Evolutionary conservation across 352 stramenopile genomes (phyloP).

Genomic region (Globisporangium recalcitrans): DNA sequence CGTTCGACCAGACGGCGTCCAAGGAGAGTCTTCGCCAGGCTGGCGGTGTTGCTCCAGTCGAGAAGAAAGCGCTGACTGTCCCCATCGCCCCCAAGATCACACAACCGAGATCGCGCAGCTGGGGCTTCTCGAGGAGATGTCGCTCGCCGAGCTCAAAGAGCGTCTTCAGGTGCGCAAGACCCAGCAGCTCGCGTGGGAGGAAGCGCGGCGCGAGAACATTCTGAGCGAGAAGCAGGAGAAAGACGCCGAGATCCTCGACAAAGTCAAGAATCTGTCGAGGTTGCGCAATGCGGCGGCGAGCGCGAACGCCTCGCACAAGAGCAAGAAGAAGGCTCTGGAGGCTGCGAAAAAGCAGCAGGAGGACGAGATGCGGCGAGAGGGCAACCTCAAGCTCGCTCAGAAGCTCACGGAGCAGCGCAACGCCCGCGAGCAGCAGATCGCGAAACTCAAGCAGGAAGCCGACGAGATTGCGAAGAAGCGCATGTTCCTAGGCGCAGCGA

Average conservation of each 20-base stretch:
- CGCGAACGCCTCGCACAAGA: constrained; percentile 50
- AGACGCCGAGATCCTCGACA: constrained; percentile 58
- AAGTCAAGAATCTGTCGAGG: constrained; percentile 72
- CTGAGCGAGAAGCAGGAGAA: constrained; percentile 75
- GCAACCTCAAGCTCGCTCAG: constrained; percentile 69
- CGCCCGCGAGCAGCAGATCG: constrained; percentile 42
- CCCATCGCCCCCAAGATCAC: constrained; percentile 84
- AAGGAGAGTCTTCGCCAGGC: constrained; percentile 39
- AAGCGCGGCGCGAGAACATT: constrained; percentile 60
- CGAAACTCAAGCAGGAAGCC: constrained; percentile 46
- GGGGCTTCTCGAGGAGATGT: constrained; percentile 91
- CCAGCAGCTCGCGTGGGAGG: constrained; percentile 66
- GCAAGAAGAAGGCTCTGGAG: constrained; percentile 49
- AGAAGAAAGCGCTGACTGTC: constrained; percentile 58
- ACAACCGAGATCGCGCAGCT: constrained; percentile 83
- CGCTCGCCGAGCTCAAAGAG: constrained; percentile 77
- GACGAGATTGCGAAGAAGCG: constrained; percentile 69
- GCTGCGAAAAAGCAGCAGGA: constrained; percentile 48
- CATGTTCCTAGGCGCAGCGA: constrained; percentile 82
- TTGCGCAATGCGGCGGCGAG: constrained; percentile 60
- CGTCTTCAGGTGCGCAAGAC: constrained; percentile 76
- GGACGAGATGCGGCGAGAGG: constrained; percentile 50
- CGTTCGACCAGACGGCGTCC: constrained; percentile 46
- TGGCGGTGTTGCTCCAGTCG: constrained; percentile 28
- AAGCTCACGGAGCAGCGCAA: constrained; percentile 60